A percentile compares a stretch with the other conserved stretches of the same genome.
Conservation (phyloP, 164 flowering plant genomes). For the Magnolia changhungtana region DNA sequence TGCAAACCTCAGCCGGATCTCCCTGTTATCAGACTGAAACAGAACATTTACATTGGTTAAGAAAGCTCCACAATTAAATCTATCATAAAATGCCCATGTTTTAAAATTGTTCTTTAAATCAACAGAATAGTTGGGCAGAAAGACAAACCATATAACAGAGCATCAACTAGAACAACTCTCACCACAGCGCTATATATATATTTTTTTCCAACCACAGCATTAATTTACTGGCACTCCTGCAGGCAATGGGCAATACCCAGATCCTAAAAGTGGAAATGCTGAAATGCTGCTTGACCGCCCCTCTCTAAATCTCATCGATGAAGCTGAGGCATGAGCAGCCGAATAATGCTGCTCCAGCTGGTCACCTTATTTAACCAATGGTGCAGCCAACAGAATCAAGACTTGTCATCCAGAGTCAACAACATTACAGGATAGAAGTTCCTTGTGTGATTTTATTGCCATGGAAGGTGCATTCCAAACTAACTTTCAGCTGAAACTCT, state of each 20-base stretch:
- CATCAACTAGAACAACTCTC: not conserved
- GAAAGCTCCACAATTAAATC: not conserved
- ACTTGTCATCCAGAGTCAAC: too few species aligned
- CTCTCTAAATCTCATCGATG: not conserved
- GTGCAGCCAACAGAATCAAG: too few species aligned
- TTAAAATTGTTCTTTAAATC: not conserved
- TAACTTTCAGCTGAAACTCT: too few species aligned
- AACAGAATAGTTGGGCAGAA: not conserved
- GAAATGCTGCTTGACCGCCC: not conserved
- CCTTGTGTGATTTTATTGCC: too few species aligned
- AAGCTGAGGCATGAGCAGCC: too few species aligned
- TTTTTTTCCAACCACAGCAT: not conserved
- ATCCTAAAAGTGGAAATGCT: not conserved
- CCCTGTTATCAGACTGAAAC: slow-evolving; percentile 59
- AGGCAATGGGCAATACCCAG: not conserved
- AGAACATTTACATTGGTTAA: slow-evolving; percentile 10
- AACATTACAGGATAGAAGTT: too few species aligned
- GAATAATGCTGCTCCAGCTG: too few species aligned
- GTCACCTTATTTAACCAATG: too few species aligned
- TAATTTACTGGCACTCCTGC: not conserved
- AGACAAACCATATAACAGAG: not conserved
- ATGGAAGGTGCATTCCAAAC: too few species aligned
- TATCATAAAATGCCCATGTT: not conserved
- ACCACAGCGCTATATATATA: not conserved
- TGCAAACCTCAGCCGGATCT: slow-evolving; percentile 67